A percentile compares a stretch with the other conserved stretches of the same genome.
These are phyloP conservation scores for Fusarium sp. DNA, from an alignment of 2,329 filamentous ascomycete genomes.

Conservation along the genomic window DNA sequence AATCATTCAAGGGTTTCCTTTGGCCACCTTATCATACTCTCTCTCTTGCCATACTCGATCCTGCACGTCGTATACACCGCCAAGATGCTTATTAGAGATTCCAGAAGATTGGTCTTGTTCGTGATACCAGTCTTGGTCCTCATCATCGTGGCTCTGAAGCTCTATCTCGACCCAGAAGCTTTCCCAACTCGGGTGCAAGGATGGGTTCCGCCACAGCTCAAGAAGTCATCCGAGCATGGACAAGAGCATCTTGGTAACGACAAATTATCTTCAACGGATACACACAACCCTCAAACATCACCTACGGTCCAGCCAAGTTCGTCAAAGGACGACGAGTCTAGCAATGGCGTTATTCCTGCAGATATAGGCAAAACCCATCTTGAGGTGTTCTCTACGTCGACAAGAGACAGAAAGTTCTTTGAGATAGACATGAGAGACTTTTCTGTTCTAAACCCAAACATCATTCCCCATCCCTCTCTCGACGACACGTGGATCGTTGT, in stretches of 20 bases:
- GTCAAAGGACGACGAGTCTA: background rate
- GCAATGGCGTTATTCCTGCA: conserved; percentile 1
- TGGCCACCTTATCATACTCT: conserved; percentile 3
- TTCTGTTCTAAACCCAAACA: conserved; percentile 62
- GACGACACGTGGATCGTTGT: conserved; percentile 61
- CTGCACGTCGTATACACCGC: background rate
- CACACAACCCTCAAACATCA: background rate
- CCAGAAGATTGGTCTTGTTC: conserved; percentile 46
- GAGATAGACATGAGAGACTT: conserved; percentile 56
- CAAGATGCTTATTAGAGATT: conserved; percentile 48
- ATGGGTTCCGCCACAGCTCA: conserved; percentile 17
- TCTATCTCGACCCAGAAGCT: conserved; percentile 26
- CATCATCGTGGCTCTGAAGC: conserved; percentile 42
- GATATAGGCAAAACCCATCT: conserved; percentile 40
- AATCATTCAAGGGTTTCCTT: conserved; percentile 1
- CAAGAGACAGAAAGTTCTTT: conserved; percentile 58
- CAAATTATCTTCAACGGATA: background rate
- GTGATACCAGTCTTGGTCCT: conserved; percentile 45
- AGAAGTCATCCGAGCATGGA: conserved; percentile 1
- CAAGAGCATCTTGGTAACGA: background rate
- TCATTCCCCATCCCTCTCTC: conserved; percentile 62
- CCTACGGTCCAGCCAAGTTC: background rate
- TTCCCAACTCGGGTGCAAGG: conserved; percentile 5
- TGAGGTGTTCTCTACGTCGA: conserved; percentile 58
- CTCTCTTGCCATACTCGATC: background rate